phyloP scores from a whole-genome alignment of 1,284 basidiomycete species.

The Exobasidium rhododendri region DNA sequence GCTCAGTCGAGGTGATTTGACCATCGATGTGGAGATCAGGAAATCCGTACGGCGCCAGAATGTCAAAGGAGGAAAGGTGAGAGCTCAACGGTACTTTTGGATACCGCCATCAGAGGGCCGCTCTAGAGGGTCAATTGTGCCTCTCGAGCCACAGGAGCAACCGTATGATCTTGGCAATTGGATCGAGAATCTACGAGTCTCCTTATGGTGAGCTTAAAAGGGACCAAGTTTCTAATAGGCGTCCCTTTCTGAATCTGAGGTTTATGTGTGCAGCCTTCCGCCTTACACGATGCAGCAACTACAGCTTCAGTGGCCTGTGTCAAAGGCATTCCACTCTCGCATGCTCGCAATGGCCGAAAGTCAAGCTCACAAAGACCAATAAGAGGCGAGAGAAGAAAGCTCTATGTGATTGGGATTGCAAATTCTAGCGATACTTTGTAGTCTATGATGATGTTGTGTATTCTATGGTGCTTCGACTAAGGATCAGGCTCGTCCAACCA shows the following conservation, averaged over 20 bases:
- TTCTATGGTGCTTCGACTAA: too few relatives aligned
- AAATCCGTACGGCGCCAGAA: not conserved
- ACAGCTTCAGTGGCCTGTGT: not conserved
- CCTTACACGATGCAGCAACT: not conserved
- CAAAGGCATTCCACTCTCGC: not conserved
- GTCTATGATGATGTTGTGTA: too few relatives aligned
- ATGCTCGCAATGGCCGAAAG: not conserved
- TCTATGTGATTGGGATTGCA: not conserved
- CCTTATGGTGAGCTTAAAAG: conserved; percentile 9
- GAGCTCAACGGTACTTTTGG: conserved; percentile 9
- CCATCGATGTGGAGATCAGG: conserved; percentile 11
- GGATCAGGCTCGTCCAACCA: conserved; percentile 22
- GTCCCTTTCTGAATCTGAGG: too few relatives aligned
- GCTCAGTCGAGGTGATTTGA: conserved; percentile 10
- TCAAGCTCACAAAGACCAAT: not conserved
- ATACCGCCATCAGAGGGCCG: not conserved
- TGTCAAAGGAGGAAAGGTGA: not conserved
- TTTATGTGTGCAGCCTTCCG: too few relatives aligned
- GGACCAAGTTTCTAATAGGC: too few relatives aligned
- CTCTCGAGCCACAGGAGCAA: not conserved
- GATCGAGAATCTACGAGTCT: not conserved
- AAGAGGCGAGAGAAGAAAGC: too few relatives aligned
- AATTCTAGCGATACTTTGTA: too few relatives aligned
- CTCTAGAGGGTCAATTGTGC: not conserved
- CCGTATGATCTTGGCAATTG: conserved; percentile 9